These are phyloP conservation scores for Marasmius sp. DNA, from an alignment of 1,284 basidiomycete genomes.

Conservation along the genomic window DNA sequence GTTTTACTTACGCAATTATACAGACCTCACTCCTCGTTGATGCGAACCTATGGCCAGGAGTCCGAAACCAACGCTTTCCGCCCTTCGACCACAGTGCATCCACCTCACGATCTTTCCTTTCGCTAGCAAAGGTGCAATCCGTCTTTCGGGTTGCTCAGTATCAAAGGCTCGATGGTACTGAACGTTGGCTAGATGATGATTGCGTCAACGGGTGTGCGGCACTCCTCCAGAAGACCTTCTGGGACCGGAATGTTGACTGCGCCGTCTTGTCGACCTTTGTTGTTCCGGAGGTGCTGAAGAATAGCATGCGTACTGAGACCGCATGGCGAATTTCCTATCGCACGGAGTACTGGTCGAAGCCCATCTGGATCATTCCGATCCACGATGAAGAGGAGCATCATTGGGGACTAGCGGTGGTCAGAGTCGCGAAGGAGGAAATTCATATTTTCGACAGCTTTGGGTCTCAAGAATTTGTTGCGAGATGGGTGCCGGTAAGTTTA, in stretches of 20 bases:
- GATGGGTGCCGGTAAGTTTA: background rate
- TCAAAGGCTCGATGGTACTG: too few relatives aligned
- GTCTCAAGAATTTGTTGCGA: too few relatives aligned
- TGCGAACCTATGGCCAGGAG: background rate
- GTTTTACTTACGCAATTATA: background rate
- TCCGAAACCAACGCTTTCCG: background rate
- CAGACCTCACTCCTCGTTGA: background rate
- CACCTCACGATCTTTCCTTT: too few relatives aligned
- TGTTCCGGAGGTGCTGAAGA: background rate
- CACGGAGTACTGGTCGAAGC: background rate
- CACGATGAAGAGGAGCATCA: background rate
- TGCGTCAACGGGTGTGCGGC: background rate
- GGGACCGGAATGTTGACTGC: background rate
- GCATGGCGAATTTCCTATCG: background rate
- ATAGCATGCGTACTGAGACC: background rate
- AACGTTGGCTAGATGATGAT: background rate
- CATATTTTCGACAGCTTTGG: too few relatives aligned
- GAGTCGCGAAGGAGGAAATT: too few relatives aligned
- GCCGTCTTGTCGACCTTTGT: background rate
- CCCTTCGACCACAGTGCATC: background rate
- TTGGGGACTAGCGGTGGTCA: too few relatives aligned
- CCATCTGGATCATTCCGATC: background rate
- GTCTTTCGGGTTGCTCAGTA: background rate
- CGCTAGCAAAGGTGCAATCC: too few relatives aligned
- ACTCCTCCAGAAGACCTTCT: background rate